A percentile compares a stretch with the other conserved stretches of the same genome.
Evolutionary conservation across 345 rosid species (phyloP).

Genomic region (Acer yangbiense): DNA sequence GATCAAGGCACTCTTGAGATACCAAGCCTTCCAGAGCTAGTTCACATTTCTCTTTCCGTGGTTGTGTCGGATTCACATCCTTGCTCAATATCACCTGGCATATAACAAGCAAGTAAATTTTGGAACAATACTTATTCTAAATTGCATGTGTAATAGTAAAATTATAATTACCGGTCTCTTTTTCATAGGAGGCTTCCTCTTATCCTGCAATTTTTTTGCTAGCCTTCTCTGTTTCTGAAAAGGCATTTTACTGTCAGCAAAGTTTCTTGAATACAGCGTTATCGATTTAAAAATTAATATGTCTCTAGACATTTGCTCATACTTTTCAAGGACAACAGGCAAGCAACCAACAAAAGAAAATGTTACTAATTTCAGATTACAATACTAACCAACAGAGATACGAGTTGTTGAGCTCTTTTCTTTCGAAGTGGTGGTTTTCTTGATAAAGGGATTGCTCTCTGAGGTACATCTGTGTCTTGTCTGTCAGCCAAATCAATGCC

Average conservation of each 20-base stretch:
- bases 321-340: background rate
- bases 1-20: conserved; percentile 42
- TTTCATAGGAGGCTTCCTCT: conserved; percentile 53
- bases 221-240: conserved; percentile 60
- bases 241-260: conserved; percentile 25
- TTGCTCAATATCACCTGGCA: conserved; percentile 53
- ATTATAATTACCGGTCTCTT: conserved; percentile 53
- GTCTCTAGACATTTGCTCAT: background rate
- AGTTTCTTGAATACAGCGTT: conserved; percentile 8
- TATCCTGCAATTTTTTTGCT: conserved; percentile 48
- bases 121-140: conserved; percentile 19
- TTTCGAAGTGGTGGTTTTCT: conserved; percentile 34
- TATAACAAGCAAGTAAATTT: conserved; percentile 23
- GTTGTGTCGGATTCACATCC: conserved; percentile 36
- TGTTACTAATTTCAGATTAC: conserved; percentile 11
- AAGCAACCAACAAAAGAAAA: background rate
- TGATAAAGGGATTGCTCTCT: conserved; percentile 23
- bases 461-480: conserved; percentile 27
- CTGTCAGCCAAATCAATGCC: conserved; percentile 43
- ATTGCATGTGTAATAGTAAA: conserved; percentile 14
- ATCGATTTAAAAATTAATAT: conserved; percentile 13
- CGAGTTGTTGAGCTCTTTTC: conserved; percentile 50
- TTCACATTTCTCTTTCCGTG: conserved; percentile 60
- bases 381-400: conserved; percentile 56
- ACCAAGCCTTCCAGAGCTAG: conserved; percentile 54